A percentile compares a stretch with the other conserved stretches of the same genome.
Evolutionary conservation across 176 grass and related monocot genomes (phyloP).

Genomic region (Musa troglodytarum): DNA sequence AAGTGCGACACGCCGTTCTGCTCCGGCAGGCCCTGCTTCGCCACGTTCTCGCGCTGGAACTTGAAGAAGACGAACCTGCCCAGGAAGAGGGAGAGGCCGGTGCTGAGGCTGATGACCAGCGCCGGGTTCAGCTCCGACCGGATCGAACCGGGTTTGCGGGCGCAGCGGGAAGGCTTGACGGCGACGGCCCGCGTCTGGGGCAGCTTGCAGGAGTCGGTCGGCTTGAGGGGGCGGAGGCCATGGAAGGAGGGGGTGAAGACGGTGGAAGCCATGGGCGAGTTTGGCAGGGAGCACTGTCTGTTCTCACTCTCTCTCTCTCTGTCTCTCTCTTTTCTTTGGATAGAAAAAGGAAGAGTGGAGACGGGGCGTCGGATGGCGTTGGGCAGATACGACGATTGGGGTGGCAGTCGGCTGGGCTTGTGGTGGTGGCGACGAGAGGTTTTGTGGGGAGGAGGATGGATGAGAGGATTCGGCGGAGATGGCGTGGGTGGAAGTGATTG

Average conservation of each 20-base stretch:
- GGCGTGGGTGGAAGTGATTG: conserved; percentile 44
- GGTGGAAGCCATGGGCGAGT: conserved; percentile 31
- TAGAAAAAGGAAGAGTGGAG: not conserved
- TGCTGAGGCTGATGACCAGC: conserved; percentile 97
- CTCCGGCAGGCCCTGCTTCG: conserved; percentile 76
- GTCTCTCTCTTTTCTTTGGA: too few relatives aligned
- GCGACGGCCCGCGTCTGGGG: not conserved
- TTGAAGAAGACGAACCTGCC: conserved; percentile 99
- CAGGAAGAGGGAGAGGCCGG: conserved; percentile 85
- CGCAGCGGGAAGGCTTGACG: not conserved
- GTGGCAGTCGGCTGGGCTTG: conserved; percentile 14
- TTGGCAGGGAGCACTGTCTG: not conserved
- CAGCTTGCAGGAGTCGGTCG: conserved; percentile 14
- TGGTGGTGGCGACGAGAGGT: conserved; percentile 23
- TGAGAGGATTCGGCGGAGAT: conserved; percentile 4
- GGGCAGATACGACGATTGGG: conserved; percentile 13
- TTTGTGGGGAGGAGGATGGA: conserved; percentile 8
- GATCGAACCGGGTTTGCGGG: conserved; percentile 28
- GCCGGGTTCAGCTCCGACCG: conserved; percentile 67
- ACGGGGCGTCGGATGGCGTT: not conserved
- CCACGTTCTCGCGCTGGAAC: conserved; percentile 99
- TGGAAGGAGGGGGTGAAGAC: conserved; percentile 24
- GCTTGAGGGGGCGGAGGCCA: conserved; percentile 36
- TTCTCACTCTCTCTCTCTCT: too few relatives aligned
- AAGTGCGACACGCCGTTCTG: conserved; percentile 97